Evolutionary conservation across 257 asterid genomes (phyloP), one percentile per base, ranked within the genome.

Genomic region (Solanum bukasovii): DNA sequence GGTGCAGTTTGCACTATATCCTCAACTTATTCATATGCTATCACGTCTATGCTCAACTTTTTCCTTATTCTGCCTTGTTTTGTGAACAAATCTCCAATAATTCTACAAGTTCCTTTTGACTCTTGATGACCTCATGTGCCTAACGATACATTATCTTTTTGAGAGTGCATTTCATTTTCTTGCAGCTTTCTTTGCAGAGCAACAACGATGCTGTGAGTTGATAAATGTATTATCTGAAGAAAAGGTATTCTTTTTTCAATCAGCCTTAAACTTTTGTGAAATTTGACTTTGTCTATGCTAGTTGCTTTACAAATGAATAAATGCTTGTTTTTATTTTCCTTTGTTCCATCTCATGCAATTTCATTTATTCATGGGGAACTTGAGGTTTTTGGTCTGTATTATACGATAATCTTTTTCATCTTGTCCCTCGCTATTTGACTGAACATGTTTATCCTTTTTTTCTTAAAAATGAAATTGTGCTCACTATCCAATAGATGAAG

Each of bases 141-240:
- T 77, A 40, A n/a, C 9, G 12, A n/a, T 77, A 33, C n/a, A 68
- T 6, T 59, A 10, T 13, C 13, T 29, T 33, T 44, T 38, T 42
- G 25, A 40, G 56, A 70, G 44, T 87, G 88, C 31, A 72, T 88
- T 89, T 70, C 84, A 63, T 9, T 56, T 87, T 46, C 82, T 61
- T 59, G 72, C 37, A 33, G 35, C n/a, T 84, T 37, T 68, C 88
- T 35, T 37, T 90, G 78, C 93, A 91, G 93, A 91, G 79, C 81
- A 91, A 85, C 72, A 63, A 84, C 89, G 87, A 18, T 68, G 91
- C 81, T 88, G 67, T 88, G 85, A 91, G 86, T 77, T 91, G 89
- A 71, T 79, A 42, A 90, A 89, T 70, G 25, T 29, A 16, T 10
- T 88, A 67, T 65, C 91, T 29, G 90, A 82, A 5, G 92, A 89